Base-by-base conservation (phyloP, 2,329 filamentous ascomycete genomes). In the Lasiodiplodia theobromae region DNA sequence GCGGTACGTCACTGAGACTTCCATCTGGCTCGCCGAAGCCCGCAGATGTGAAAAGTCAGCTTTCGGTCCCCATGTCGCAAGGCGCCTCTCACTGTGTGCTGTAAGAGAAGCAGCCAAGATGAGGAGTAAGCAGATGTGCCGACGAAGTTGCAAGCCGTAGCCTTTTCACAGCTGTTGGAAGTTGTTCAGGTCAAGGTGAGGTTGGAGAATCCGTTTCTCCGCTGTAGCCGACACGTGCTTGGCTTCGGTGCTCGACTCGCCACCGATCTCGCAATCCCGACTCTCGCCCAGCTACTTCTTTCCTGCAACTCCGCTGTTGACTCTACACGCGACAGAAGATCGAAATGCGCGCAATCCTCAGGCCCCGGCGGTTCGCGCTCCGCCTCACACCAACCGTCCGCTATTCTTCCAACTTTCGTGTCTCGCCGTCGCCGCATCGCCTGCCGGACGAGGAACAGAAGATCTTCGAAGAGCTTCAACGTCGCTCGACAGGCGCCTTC, bases 361-460 rank as follows among this genome's bases (percentile, higher is more conserved):
- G 56, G 5, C 66, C 66, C 18, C 66, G 47, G 23, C 23, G 53
- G 11, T 49, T 68, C 25, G 4, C 49, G 4, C 57, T 38, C 49
- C 47, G 66, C 23, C 34, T 68, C 44, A 38, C 57, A 31, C 53
- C 60, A n/a, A 65, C 51, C 47, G 25, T 69, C 16, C 68, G 68
- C 44, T 31, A 47, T 40, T 23, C 63, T 18, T 67, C 62, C 21
- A 47, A 21, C 37, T 80, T 80, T 71, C 69, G 69, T 51, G 62
- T 82, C 21, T 84, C 84, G 14, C 92, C 95, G 28, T 82, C 92
- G 8, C 96, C 96, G 18, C 94, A 93, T 0, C 92, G 93, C 60
- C 92, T 98, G 12, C 93, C 95, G 7, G 89, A 93, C 74, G 89
- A 92, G 79, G 91, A 97, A 74, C 94, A 97, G 83, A 92, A 94